Evolutionary conservation across 495 filamentous ascomycete species (phyloP).

Genomic region (Annulohypoxylon maeteangense): DNA sequence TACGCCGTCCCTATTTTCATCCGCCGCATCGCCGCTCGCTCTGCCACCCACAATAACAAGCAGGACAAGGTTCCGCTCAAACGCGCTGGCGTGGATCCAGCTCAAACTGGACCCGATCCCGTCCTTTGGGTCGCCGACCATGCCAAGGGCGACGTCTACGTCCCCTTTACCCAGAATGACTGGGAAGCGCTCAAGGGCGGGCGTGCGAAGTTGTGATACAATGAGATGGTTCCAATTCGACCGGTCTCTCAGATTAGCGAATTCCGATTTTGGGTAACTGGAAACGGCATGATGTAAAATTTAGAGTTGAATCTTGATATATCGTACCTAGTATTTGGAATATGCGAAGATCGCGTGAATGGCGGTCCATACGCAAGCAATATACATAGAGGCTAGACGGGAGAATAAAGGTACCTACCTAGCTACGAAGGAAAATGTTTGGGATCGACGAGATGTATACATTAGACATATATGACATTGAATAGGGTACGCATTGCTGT

Average conservation of each 20-base stretch:
- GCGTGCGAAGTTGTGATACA: constrained; percentile 58
- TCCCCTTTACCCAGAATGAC: constrained; percentile 65
- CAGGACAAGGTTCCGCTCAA: constrained; percentile 81
- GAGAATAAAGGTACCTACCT: background rate
- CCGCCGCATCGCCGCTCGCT: constrained; percentile 66
- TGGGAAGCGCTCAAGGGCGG: constrained; percentile 66
- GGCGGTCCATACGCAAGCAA: no score
- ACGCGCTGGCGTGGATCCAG: constrained; percentile 75
- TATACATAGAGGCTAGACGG: background rate
- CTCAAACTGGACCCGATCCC: constrained; percentile 62
- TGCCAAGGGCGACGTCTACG: constrained; percentile 61
- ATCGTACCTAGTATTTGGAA: background rate
- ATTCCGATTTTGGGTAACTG: background rate
- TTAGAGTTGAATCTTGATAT: background rate
- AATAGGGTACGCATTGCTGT: background rate
- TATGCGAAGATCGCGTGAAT: no score
- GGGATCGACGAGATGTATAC: background rate
- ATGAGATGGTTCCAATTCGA: constrained; percentile 10
- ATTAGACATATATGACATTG: background rate
- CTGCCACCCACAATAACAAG: constrained; percentile 84
- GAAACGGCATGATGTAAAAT: background rate
- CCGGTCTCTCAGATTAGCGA: background rate
- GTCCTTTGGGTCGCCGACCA: constrained; percentile 67
- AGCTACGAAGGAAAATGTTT: no score
- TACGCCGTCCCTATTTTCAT: constrained; percentile 85